These are phyloP conservation scores for Fusarium sp. DNA, from an alignment of 2,329 filamentous ascomycete species.

Conservation along the genomic window DNA sequence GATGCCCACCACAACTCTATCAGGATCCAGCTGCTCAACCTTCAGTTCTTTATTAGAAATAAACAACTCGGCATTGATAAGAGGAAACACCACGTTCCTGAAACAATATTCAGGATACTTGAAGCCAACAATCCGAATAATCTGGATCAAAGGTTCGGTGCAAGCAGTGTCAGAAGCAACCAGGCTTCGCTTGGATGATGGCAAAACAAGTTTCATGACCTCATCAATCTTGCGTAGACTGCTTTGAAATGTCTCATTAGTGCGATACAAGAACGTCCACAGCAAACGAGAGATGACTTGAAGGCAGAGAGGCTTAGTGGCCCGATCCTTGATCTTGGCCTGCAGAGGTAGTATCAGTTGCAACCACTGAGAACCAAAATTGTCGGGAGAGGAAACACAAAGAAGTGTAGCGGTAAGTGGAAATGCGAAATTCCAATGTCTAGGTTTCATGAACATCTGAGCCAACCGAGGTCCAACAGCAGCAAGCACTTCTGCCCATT, in stretches of 20 bases:
- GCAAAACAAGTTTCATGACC: conserved; percentile 84
- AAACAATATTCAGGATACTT: conserved; percentile 96
- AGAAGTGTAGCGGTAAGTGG: conserved; percentile 87
- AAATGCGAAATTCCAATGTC: conserved; percentile 91
- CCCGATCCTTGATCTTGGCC: conserved; percentile 84
- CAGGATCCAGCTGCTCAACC: conserved; percentile 93
- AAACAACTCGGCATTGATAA: conserved; percentile 94
- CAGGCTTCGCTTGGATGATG: conserved; percentile 81
- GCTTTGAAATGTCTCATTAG: conserved; percentile 74
- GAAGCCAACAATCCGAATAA: conserved; percentile 94
- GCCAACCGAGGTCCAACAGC: conserved; percentile 81
- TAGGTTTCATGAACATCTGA: conserved; percentile 89
- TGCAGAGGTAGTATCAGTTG: conserved; percentile 82
- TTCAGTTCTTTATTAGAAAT: conserved; percentile 78
- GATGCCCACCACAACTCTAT: conserved; percentile 97
- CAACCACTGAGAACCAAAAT: conserved; percentile 87
- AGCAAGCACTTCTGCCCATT: conserved; percentile 87
- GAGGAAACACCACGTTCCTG: conserved; percentile 88
- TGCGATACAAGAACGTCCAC: conserved; percentile 94
- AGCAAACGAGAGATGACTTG: conserved; percentile 90
- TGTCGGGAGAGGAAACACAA: conserved; percentile 87
- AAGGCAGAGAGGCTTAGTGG: conserved; percentile 80
- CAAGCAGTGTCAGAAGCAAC: conserved; percentile 85
- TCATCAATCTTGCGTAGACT: conserved; percentile 88
- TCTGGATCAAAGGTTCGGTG: conserved; percentile 89